A percentile compares a stretch with the other conserved stretches of the same genome.
phyloP scores from a whole-genome alignment of 208 protist genomes.

The Acanthamoeba sp. region DNA sequence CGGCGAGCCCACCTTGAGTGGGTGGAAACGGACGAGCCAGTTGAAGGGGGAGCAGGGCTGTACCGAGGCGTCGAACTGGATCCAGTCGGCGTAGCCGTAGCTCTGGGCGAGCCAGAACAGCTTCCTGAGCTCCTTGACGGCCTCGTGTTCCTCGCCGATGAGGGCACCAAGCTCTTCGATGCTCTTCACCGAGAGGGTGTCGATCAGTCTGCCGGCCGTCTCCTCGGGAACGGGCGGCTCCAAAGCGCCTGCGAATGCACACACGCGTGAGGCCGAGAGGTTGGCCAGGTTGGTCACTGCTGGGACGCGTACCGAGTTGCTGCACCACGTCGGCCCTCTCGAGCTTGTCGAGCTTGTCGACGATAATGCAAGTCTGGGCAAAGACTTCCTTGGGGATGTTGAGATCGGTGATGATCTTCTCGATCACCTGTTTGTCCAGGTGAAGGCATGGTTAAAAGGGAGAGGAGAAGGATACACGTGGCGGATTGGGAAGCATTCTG shows the following conservation, averaged over 20 bases:
- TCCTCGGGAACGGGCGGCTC: neutral
- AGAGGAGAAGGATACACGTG: too few species aligned
- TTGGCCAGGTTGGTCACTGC: too few species aligned
- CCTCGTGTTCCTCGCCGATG: conserved; percentile 90
- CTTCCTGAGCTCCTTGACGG: conserved; percentile 91
- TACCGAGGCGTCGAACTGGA: conserved; percentile 79
- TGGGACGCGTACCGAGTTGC: neutral
- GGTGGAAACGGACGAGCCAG: conserved; percentile 88
- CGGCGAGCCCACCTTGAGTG: neutral
- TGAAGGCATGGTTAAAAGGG: too few species aligned
- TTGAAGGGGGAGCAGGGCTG: conserved; percentile 86
- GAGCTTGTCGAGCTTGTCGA: conserved; percentile 97
- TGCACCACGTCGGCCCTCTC: conserved; percentile 91
- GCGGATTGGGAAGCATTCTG: neutral
- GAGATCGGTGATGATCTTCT: conserved; percentile 91
- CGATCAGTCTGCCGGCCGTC: conserved; percentile 28
- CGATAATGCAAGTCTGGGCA: conserved; percentile 94
- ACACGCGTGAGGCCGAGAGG: neutral
- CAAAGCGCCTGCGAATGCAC: neutral
- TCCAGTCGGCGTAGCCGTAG: conserved; percentile 96
- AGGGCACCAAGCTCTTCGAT: conserved; percentile 91
- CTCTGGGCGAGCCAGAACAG: conserved; percentile 93
- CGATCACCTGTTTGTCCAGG: too few species aligned
- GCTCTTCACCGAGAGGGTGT: conserved; percentile 88
- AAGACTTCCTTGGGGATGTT: conserved; percentile 92